Conservation (phyloP, 768 basidiomycete species). For the Lentinula lateritia region DNA sequence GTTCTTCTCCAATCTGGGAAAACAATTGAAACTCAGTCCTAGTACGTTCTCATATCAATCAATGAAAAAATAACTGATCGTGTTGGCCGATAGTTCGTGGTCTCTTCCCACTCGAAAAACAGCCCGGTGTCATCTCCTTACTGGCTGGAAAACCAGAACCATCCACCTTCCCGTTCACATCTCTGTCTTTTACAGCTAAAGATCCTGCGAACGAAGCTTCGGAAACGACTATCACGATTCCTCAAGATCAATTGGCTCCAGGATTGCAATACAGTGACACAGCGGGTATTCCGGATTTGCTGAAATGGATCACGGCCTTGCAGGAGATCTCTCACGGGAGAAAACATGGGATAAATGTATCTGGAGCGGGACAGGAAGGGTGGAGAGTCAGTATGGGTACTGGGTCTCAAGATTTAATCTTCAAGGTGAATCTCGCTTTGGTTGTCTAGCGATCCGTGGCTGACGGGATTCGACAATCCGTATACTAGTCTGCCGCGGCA, state of each 20-base stretch:
- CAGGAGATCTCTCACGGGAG: conserved; percentile 70
- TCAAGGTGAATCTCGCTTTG: conserved; percentile 51
- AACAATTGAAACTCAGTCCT: conserved; percentile 55
- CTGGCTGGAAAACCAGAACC: conserved; percentile 92
- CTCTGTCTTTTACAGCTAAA: conserved; percentile 60
- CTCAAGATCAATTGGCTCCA: conserved; percentile 51
- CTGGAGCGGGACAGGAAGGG: conserved; percentile 32
- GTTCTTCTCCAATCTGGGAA: conserved; percentile 62
- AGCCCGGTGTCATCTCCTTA: conserved; percentile 47
- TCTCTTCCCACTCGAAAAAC: conserved; percentile 67
- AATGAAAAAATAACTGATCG: background rate
- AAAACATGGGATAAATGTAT: conserved; percentile 23
- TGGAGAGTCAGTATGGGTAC: conserved; percentile 78
- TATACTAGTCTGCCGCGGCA: conserved; percentile 62
- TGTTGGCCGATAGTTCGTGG: conserved; percentile 42
- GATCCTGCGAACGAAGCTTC: conserved; percentile 39
- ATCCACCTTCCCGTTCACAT: conserved; percentile 86
- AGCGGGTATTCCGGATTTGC: conserved; percentile 57
- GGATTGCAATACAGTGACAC: conserved; percentile 79
- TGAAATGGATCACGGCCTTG: conserved; percentile 65
- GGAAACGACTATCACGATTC: conserved; percentile 48
- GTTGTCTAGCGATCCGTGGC: background rate
- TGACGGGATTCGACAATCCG: conserved; percentile 4
- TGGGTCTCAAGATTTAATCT: conserved; percentile 87
- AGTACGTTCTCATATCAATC: conserved; percentile 33